phyloP scores from a whole-genome alignment of 148 eudicot genomes.

The Camellia lanceoleosa region DNA sequence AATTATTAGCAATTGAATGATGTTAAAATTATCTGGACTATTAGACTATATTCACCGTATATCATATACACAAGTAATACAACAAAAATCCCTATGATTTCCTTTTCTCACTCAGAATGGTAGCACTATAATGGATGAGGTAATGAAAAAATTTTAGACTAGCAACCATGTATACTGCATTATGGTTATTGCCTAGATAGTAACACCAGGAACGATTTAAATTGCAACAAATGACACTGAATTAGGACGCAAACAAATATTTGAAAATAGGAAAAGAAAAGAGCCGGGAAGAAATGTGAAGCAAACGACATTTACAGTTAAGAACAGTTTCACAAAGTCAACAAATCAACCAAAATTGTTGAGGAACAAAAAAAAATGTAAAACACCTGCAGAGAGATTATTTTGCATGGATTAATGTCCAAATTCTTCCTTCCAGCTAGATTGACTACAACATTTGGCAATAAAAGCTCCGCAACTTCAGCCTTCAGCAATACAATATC shows the following conservation, averaged over 20 bases:
- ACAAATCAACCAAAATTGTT: neutral
- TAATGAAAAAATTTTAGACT: neutral
- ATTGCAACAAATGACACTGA: neutral
- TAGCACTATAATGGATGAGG: neutral
- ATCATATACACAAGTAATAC: too few relatives aligned
- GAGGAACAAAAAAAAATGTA: neutral
- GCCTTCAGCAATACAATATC: conserved; percentile 82
- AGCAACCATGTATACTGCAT: neutral
- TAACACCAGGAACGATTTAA: neutral
- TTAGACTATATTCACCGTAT: too few relatives aligned
- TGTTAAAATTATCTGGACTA: too few relatives aligned
- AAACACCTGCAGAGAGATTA: conserved; percentile 69
- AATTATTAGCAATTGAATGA: too few relatives aligned
- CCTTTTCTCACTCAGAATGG: too few relatives aligned
- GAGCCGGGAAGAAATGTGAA: neutral
- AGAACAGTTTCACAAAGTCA: neutral
- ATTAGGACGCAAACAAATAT: neutral
- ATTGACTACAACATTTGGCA: conserved; percentile 69
- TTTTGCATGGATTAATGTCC: conserved; percentile 63
- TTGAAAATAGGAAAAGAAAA: neutral
- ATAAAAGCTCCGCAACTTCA: conserved; percentile 91
- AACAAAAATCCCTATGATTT: too few relatives aligned
- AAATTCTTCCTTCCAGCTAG: conserved; percentile 66
- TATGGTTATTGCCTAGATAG: neutral
- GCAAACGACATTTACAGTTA: neutral